A percentile compares a stretch with the other conserved stretches of the same genome.
phyloP scores from a whole-genome alignment of 2,329 filamentous ascomycete species.

The Ilyonectria mors-panacis region DNA sequence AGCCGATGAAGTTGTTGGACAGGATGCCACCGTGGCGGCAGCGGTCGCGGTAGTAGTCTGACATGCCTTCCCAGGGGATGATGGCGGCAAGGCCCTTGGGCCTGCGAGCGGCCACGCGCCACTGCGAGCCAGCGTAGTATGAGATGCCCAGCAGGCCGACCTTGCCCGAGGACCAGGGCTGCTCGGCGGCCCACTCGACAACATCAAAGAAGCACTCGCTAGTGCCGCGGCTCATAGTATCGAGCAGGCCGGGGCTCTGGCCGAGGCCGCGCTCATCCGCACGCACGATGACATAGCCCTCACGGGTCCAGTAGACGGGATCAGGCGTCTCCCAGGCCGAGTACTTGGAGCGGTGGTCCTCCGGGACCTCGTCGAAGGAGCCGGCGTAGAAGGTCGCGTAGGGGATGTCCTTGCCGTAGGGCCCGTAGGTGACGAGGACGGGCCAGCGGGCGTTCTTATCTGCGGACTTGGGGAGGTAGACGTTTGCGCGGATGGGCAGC shows the following conservation, averaged over 20 bases:
- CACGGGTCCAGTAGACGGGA: slow-evolving; percentile 68
- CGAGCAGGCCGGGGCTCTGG: slow-evolving; percentile 62
- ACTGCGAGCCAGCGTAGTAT: slow-evolving; percentile 64
- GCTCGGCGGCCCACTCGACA: slow-evolving; percentile 64
- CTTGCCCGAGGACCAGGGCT: slow-evolving; percentile 63
- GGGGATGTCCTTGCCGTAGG: slow-evolving; percentile 29
- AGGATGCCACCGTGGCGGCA: slow-evolving; percentile 75
- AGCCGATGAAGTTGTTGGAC: slow-evolving; percentile 68
- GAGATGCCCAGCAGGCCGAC: slow-evolving; percentile 64
- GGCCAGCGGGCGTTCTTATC: slow-evolving; percentile 19
- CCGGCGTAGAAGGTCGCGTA: slow-evolving; percentile 22
- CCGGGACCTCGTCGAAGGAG: slow-evolving; percentile 65
- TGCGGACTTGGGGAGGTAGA: slow-evolving; percentile 53
- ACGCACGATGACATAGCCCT: slow-evolving; percentile 70
- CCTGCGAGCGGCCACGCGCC: slow-evolving; percentile 63
- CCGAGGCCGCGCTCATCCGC: slow-evolving; percentile 66
- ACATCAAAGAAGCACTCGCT: slow-evolving; percentile 65
- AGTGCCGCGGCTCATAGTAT: slow-evolving; percentile 65
- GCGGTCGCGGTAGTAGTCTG: slow-evolving; percentile 69
- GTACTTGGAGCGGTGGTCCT: slow-evolving; percentile 66
- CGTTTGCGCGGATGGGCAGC: slow-evolving; percentile 33
- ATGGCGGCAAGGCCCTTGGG: slow-evolving; percentile 64
- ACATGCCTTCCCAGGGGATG: slow-evolving; percentile 67
- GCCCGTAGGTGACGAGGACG: slow-evolving; percentile 29
- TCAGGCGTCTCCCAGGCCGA: slow-evolving; percentile 74